These are phyloP conservation scores for Suhomyces wounanorum DNA, from an alignment of 1,139 yeast species.

Conservation along the genomic window DNA sequence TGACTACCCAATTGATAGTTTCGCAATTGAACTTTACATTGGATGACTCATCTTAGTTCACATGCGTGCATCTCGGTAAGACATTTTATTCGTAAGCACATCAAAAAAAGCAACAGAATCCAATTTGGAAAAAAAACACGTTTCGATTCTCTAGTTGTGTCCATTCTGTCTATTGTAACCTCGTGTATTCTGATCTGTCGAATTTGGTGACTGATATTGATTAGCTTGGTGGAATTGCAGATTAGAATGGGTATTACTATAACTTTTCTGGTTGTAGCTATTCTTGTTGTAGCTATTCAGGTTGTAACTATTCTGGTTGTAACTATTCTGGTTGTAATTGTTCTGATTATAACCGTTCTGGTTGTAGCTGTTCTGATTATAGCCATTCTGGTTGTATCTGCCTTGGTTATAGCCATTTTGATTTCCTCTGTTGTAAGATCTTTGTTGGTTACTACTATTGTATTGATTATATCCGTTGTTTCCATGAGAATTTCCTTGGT, in stretches of 20 bases:
- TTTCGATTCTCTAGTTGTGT: neutral
- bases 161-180: neutral
- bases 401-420: constrained; percentile 8
- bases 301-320: constrained; percentile 13
- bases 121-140: too few relatives aligned
- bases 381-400: neutral
- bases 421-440: constrained; percentile 7
- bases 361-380: constrained; percentile 13
- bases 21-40: neutral
- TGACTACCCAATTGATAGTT: neutral
- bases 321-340: constrained; percentile 12
- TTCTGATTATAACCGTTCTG: constrained; percentile 10
- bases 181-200: neutral
- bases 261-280: constrained; percentile 2
- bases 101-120: too few relatives aligned
- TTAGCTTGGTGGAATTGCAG: constrained; percentile 8
- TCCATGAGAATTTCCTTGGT: constrained; percentile 6
- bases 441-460: constrained; percentile 9
- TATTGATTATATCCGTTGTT: constrained; percentile 14
- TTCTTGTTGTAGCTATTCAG: constrained; percentile 10
- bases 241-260: constrained; percentile 11
- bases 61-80: neutral
- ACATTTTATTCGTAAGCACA: neutral
- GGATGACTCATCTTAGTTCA: neutral
- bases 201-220: constrained; percentile 2